These are phyloP conservation scores for Ophiostoma fasciatum DNA, from an alignment of 2,329 filamentous ascomycete genomes.

Conservation along the genomic window DNA sequence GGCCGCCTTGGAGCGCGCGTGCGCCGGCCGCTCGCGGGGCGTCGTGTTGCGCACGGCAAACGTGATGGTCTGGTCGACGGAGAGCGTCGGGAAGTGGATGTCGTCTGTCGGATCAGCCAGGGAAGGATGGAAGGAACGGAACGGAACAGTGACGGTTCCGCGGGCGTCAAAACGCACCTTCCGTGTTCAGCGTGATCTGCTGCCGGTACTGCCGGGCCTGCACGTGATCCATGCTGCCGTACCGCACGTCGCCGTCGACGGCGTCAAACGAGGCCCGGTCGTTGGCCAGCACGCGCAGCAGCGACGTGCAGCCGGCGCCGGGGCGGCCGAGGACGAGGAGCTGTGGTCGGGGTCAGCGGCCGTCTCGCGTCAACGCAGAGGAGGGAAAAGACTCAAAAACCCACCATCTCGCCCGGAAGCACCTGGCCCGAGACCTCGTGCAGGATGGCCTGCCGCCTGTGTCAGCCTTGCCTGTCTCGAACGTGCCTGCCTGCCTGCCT, in stretches of 20 bases:
- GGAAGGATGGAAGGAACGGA: too few species aligned
- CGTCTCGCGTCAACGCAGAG: too few species aligned
- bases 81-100: conserved; percentile 53
- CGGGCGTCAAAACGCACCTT: conserved; percentile 24
- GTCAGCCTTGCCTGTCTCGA: neutral
- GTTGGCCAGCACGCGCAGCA: conserved; percentile 52
- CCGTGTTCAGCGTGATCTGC: conserved; percentile 43
- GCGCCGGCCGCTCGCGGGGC: neutral
- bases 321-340: conserved; percentile 37
- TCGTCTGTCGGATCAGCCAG: too few species aligned
- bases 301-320: conserved; percentile 39
- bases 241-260: conserved; percentile 50
- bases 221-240: conserved; percentile 32
- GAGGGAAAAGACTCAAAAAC: neutral
- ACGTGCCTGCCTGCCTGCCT: neutral
- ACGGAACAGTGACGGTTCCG: too few species aligned
- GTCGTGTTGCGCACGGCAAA: conserved; percentile 54
- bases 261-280: conserved; percentile 47
- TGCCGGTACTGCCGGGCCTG: conserved; percentile 25
- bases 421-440: conserved; percentile 6
- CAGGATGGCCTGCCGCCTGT: conserved; percentile 1
- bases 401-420: conserved; percentile 7
- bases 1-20: conserved; percentile 29
- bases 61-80: conserved; percentile 49
- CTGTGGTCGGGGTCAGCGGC: too few species aligned